Percentiles rank a stretch among this genome's conserved stretches.
Evolutionary conservation across 352 stramenopile genomes (phyloP).

Genomic region (Phytophthora agathidicida): DNA sequence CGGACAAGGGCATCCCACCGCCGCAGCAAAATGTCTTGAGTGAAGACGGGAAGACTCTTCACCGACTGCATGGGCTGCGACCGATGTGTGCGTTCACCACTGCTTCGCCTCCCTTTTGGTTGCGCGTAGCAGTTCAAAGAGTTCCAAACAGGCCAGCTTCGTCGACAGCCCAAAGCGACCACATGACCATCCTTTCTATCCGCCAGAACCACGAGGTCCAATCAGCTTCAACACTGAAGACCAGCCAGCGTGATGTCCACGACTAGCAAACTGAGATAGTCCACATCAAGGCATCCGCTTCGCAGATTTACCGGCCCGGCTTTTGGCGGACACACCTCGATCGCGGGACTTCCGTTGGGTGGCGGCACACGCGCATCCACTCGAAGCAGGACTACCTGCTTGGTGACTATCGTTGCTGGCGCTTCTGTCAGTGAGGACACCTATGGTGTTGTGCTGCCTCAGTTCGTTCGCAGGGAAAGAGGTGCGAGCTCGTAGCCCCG

Average conservation of each 20-base stretch:
- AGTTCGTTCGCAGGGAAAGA: slow-evolving; percentile 1
- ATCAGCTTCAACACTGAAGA: slow-evolving; percentile 7
- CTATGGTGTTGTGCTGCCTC: slow-evolving; percentile 1
- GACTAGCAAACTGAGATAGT: slow-evolving; percentile 12
- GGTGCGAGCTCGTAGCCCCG: neutral
- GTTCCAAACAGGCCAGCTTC: no score
- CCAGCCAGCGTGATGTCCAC: neutral
- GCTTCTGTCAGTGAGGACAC: neutral
- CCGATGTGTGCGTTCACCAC: no score
- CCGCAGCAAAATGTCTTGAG: no score
- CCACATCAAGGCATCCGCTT: slow-evolving; percentile 2
- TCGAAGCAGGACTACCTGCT: slow-evolving; percentile 17
- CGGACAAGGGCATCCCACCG: no score
- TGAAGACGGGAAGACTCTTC: no score
- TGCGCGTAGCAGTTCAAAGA: no score
- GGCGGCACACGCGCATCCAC: slow-evolving; percentile 7
- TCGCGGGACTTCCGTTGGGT: slow-evolving; percentile 12
- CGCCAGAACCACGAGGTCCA: slow-evolving; percentile 5
- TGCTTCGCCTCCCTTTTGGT: no score
- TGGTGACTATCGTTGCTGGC: neutral
- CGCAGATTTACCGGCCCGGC: slow-evolving; percentile 7
- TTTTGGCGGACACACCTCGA: slow-evolving; percentile 18
- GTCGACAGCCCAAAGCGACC: no score
- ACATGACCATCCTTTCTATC: slow-evolving; percentile 14
- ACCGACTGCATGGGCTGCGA: no score